A percentile compares a stretch with the other conserved stretches of the same genome.
These are phyloP conservation scores for Cyclotella kingstonii DNA, from an alignment of 108 stramenopile genomes.

Conservation along the genomic window DNA sequence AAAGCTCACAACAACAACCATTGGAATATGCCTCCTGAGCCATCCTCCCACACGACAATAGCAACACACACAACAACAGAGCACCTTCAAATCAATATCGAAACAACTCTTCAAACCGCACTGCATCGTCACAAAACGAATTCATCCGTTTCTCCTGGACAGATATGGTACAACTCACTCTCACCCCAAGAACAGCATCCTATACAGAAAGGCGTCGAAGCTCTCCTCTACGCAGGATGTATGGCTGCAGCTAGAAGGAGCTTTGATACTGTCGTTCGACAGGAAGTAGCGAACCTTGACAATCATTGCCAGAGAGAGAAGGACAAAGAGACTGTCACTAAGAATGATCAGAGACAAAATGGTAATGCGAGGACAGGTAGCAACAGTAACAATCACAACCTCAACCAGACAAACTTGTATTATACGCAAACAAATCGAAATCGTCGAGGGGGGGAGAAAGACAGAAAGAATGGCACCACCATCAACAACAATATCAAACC, in stretches of 20 bases:
- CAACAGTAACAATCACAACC: neutral
- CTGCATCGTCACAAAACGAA: conserved; percentile 27
- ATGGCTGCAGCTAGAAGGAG: conserved; percentile 61
- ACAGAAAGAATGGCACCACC: neutral
- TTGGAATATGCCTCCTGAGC: neutral
- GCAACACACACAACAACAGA: conserved; percentile 2
- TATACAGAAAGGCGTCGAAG: conserved; percentile 58
- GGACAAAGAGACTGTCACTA: neutral
- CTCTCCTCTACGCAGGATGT: conserved; percentile 63
- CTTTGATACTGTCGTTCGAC: conserved; percentile 57
- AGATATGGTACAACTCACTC: conserved; percentile 48
- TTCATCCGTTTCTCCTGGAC: conserved; percentile 21
- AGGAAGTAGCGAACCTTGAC: conserved; percentile 41
- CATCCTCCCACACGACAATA: neutral
- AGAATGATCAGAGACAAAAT: neutral
- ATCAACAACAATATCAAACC: neutral
- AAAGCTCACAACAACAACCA: neutral
- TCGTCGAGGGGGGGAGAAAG: conserved; percentile 2
- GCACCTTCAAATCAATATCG: conserved; percentile 32
- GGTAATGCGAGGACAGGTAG: neutral
- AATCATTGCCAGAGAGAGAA: neutral
- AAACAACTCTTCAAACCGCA: conserved; percentile 34
- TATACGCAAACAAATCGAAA: neutral
- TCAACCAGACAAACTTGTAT: neutral
- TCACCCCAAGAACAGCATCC: conserved; percentile 41